Base-by-base conservation (phyloP, 2,329 filamentous ascomycete species). In the Alternaria consortialis region DNA sequence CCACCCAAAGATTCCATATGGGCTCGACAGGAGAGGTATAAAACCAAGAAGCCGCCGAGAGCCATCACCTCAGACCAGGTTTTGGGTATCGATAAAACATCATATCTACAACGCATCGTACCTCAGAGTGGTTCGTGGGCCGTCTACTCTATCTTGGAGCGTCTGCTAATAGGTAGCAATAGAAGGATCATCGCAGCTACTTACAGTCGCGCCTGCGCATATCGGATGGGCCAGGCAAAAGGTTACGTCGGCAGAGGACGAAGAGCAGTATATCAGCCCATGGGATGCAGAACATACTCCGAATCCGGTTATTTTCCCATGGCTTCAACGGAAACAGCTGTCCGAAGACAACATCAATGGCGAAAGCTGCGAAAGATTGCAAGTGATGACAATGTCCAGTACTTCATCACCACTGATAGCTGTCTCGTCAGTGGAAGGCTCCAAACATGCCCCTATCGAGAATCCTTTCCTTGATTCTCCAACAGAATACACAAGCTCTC, bases 261-360 rank as follows among this genome's bases (percentile, higher is more conserved):
- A 51, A 20, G 37, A 39, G 17, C 48, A 51, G 6, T 55, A 47
- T 17, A 48, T 65, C 12, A 57, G 54, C 42, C 62, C 64, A 5
- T 64, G 62, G 62, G 56, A 37, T 32, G 53, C 53, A n/a, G 62
- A 66, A 23, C 53, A 58, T 43, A 32, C 42, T n/a, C 64, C 62
- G 7, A 65, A 65, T 56, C 62, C 62, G 40, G 62, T 65, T 1
- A 58, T 65, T 27, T 67, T 63, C 40, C 53, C 50, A 20, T 58
- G 57, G 55, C 39, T 65, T n/a, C 55, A 44, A 46, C 43, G 52
- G 39, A 27, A 39, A 29, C 31, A 13, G 23, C 48, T 34, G 32
- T 20, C 23, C 15, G 17, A 23, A 39, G 23, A 51, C 23, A 20
- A 51, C 1, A 2, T 13, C n/a, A 17, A 17, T n/a, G 32, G 32